Conservation (phyloP, 2,329 filamentous ascomycete genomes). For the Fusarium nygamai region DNA sequence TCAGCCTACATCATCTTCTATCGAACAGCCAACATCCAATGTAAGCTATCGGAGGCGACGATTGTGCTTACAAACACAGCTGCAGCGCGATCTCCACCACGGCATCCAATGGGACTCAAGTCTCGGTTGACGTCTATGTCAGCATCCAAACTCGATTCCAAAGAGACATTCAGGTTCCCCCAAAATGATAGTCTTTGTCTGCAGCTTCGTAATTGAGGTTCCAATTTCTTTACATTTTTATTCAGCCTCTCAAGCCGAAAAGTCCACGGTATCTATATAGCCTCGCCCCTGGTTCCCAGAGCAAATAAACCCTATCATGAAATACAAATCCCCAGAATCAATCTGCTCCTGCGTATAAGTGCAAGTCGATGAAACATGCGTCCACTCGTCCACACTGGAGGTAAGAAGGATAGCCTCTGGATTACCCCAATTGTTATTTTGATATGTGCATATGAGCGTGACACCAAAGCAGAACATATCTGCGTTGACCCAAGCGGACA, state of each 20-base stretch:
- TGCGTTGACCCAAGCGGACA: not conserved
- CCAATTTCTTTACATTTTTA: too few species aligned
- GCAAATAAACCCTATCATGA: not conserved
- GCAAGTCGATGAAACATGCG: not conserved
- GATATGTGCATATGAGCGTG: not conserved
- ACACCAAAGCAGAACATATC: rapidly evolving
- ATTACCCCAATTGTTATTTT: not conserved
- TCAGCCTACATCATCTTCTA: not conserved
- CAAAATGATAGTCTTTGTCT: not conserved
- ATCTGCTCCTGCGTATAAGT: not conserved
- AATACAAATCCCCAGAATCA: not conserved
- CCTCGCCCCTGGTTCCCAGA: too few species aligned
- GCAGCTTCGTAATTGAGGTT: not conserved
- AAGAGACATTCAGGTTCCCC: not conserved
- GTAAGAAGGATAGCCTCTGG: rapidly evolving
- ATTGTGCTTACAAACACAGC: not conserved
- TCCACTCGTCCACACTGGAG: rapidly evolving
- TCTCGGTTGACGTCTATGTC: not conserved
- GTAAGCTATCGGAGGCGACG: rapidly evolving
- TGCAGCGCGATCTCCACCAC: rapidly evolving
- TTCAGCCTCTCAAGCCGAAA: not conserved
- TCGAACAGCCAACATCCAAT: not conserved
- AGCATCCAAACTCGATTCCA: not conserved
- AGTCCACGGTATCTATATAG: not conserved
- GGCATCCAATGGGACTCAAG: not conserved